These are phyloP conservation scores for Lentinula boryana DNA, from an alignment of 768 basidiomycete genomes.

Conservation along the genomic window DNA sequence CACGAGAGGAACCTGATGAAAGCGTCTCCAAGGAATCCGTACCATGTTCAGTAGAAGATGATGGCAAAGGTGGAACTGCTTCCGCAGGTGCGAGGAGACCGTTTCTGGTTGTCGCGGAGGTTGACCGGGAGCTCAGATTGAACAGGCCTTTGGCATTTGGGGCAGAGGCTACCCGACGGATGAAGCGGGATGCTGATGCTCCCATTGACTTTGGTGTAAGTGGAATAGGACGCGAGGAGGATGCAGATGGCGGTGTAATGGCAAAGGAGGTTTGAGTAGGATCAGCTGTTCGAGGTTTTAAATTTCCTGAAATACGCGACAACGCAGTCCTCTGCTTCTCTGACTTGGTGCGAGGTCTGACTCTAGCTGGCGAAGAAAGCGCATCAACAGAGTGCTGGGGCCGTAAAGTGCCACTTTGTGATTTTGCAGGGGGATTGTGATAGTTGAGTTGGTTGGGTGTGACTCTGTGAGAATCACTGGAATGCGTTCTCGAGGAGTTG, in stretches of 20 bases:
- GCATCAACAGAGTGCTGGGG: constrained; percentile 28
- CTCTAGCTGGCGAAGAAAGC: constrained; percentile 21
- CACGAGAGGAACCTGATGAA: constrained; percentile 70
- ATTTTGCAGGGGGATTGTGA: constrained; percentile 18
- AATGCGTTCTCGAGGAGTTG: constrained; percentile 73
- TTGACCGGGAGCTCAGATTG: constrained; percentile 48
- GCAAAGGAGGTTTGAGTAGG: constrained; percentile 42
- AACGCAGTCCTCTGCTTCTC: constrained; percentile 32
- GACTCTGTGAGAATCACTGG: constrained; percentile 57
- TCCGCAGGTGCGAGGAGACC: constrained; percentile 73
- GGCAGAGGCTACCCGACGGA: constrained; percentile 92
- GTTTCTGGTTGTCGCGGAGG: constrained; percentile 60
- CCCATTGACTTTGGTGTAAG: constrained; percentile 66
- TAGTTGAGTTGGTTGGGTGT: not conserved
- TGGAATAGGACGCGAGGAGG: constrained; percentile 45
- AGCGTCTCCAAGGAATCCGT: constrained; percentile 72
- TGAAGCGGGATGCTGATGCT: constrained; percentile 79
- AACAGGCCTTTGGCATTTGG: constrained; percentile 95
- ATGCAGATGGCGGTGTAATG: constrained; percentile 18
- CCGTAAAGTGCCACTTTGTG: constrained; percentile 13
- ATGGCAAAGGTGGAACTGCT: constrained; percentile 48
- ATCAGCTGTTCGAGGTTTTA: constrained; percentile 35
- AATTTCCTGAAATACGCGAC: constrained; percentile 12
- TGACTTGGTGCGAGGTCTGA: constrained; percentile 35
- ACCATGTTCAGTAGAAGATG: constrained; percentile 50